Percentiles rank a stretch among this genome's conserved stretches.
These are phyloP conservation scores for Amphibolis antarctica DNA, from an alignment of 106 monocot species.

Conservation along the genomic window DNA sequence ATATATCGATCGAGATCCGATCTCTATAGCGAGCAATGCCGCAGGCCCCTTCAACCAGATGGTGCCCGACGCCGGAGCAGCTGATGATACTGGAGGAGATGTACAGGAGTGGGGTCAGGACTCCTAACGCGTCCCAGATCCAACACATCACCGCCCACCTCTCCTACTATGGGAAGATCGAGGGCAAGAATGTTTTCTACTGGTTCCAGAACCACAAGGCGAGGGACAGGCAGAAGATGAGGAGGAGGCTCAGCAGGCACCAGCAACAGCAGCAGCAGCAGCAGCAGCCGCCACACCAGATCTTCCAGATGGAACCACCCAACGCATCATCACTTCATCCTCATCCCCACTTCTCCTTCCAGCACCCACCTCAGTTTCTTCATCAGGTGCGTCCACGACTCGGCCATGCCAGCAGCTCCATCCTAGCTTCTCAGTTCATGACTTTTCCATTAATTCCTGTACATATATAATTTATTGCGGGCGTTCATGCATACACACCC, in stretches of 20 bases:
- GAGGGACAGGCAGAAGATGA: conserved; percentile 28
- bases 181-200: conserved; percentile 34
- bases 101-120: conserved; percentile 30
- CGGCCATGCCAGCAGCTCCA: too few relatives aligned
- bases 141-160: conserved; percentile 35
- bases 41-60: conserved; percentile 33
- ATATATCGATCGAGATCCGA: too few relatives aligned
- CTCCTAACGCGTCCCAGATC: conserved; percentile 34
- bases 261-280: conserved; percentile 24
- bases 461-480: too few relatives aligned
- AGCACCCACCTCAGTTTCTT: conserved; percentile 9
- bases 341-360: conserved; percentile 4
- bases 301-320: conserved; percentile 13
- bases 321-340: background rate
- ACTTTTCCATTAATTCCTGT: background rate
- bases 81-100: conserved; percentile 35
- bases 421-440: background rate
- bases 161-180: conserved; percentile 27
- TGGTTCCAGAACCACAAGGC: conserved; percentile 39
- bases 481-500: too few relatives aligned
- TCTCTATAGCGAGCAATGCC: too few relatives aligned
- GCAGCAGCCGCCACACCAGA: conserved; percentile 6
- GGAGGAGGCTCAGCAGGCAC: conserved; percentile 24
- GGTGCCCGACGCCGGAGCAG: conserved; percentile 37
- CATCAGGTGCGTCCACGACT: too few relatives aligned